Percentiles rank a stretch among this genome's conserved stretches.
phyloP scores from a whole-genome alignment of 768 basidiomycete species.

The Phaeotremella skinneri region DNA sequence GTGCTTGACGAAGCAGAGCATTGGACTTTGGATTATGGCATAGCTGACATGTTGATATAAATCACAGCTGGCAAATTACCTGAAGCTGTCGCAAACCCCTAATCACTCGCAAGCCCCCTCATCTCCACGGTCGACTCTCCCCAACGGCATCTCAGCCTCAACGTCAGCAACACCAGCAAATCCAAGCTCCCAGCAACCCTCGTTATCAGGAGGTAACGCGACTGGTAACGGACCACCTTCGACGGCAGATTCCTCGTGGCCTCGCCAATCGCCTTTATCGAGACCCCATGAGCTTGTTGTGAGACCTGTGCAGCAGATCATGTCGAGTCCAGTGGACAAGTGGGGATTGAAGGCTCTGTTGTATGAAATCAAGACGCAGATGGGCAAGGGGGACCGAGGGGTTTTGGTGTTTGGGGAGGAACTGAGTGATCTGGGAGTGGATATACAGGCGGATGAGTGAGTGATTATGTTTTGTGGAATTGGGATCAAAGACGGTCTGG shows the following conservation, averaged over 20 bases:
- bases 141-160: conserved; percentile 25
- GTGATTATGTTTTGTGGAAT: too few relatives aligned
- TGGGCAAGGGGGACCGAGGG: conserved; percentile 76
- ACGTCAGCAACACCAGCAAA: conserved; percentile 40
- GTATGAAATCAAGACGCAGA: conserved; percentile 62
- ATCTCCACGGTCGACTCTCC: conserved; percentile 16
- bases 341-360: conserved; percentile 88
- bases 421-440: conserved; percentile 84
- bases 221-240: conserved; percentile 39
- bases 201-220: conserved; percentile 1
- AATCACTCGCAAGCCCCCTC: conserved; percentile 22
- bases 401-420: conserved; percentile 85
- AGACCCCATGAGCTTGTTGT: conserved; percentile 29
- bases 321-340: conserved; percentile 86
- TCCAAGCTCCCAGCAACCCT: conserved; percentile 15
- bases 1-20: background rate
- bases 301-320: conserved; percentile 81
- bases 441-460: conserved; percentile 80
- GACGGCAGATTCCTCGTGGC: conserved; percentile 29
- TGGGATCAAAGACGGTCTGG: background rate
- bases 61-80: conserved; percentile 32
- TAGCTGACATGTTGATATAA: conserved; percentile 1
- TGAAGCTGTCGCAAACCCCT: conserved; percentile 18
- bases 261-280: conserved; percentile 16
- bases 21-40: background rate